Conservation (phyloP, 352 stramenopile species). For the Phytophthora fragariae region DNA sequence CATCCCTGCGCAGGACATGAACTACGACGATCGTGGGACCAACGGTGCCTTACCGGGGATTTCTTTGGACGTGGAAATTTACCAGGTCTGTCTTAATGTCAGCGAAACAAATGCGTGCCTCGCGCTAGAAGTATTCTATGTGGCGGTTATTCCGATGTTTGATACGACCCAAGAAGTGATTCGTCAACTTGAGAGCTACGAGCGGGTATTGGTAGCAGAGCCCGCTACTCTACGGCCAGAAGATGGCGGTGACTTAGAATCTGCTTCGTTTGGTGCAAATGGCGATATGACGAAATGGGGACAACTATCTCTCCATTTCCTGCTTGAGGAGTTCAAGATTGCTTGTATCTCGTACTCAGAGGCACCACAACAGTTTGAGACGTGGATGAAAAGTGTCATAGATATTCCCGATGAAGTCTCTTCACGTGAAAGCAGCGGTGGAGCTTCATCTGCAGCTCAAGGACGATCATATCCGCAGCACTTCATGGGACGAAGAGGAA, state of each 20-base stretch:
- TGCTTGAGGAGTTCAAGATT: slow-evolving; percentile 62
- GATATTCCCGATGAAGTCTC: slow-evolving; percentile 46
- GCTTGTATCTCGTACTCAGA: slow-evolving; percentile 56
- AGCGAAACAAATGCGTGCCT: slow-evolving; percentile 54
- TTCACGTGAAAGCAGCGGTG: slow-evolving; percentile 44
- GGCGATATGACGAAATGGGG: slow-evolving; percentile 13
- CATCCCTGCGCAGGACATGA: slow-evolving; percentile 15
- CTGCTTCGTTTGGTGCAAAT: slow-evolving; percentile 1
- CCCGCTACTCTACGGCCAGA: slow-evolving; percentile 17
- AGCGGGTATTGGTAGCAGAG: slow-evolving; percentile 21
- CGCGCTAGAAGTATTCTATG: slow-evolving; percentile 46
- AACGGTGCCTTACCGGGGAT: slow-evolving; percentile 12
- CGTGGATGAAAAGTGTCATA: slow-evolving; percentile 58
- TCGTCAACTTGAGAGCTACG: slow-evolving; percentile 33
- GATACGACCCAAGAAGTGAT: slow-evolving; percentile 34
- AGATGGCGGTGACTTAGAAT: slow-evolving; percentile 8
- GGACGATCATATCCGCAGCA: slow-evolving; percentile 38
- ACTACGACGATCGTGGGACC: neutral
- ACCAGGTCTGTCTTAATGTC: slow-evolving; percentile 51
- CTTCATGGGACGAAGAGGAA: slow-evolving; percentile 42
- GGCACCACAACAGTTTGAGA: slow-evolving; percentile 54
- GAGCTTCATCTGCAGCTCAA: slow-evolving; percentile 31
- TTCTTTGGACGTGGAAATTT: slow-evolving; percentile 41
- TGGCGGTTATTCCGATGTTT: slow-evolving; percentile 42
- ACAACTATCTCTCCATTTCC: slow-evolving; percentile 35